Evolutionary conservation across 768 basidiomycete species (phyloP), one percentile per base, ranked within the genome.

Genomic region (Tephrocybe sp.): DNA sequence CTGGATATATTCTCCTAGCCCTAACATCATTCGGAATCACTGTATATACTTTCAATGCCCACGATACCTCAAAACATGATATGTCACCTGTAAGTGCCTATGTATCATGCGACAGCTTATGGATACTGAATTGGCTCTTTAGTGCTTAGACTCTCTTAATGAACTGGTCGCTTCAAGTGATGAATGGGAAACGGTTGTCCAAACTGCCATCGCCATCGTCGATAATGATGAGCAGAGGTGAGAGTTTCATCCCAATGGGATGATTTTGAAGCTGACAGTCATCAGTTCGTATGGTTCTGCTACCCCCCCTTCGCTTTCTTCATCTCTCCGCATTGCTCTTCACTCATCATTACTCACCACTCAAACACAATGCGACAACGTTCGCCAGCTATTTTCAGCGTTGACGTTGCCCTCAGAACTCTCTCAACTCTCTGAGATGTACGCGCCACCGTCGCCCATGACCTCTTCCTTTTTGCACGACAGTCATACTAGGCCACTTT

Each of bases 381-480:
- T 93, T 56, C 86, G 91, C 26, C 84, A 85, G 44, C 78, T 92
- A 2, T 78, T 93, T 42, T 78, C 85, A 6, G 90, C 90, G 12
- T 79, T 93, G 40, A 86, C 90, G 0, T 81, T 79, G 6, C 85
- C 87, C 6, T 65, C 77, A 12, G 84, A 88, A 57, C 72, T 91
- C n/a, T 76, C 85, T 9, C 90, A 89, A 62, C 75, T 93, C 10
- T 74, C 87, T 10, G 90, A 90, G 68, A 93, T 93, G 91, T 93
- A 93, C 65, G 88, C 89, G 0, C 90, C 91, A 4, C 79, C 89
- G 0, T 88, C 86, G 0, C 86, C 88, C 4, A 37, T 52, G 34
- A 30, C 30, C 3, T 46, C 50, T 20, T 45, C 50, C 21, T 58
- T 55, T 28, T 46, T 37, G 18, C 50, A 42, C 1, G 50, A 58